phyloP scores from a whole-genome alignment of 257 asterid species.

The Anisodus tanguticus region DNA sequence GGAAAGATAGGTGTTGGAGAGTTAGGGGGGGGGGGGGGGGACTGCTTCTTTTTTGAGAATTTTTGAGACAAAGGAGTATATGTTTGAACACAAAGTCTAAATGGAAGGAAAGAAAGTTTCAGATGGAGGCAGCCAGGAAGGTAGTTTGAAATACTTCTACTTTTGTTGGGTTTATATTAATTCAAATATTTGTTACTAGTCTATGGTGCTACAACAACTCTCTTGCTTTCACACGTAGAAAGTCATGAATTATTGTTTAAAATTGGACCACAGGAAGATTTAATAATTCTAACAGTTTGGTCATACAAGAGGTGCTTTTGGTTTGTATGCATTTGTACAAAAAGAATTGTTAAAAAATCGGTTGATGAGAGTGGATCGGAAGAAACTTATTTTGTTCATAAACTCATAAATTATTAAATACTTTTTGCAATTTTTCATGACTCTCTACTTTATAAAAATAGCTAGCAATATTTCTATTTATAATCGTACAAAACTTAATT shows the following conservation, averaged over 20 bases:
- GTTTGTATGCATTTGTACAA: background rate
- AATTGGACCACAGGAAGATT: background rate
- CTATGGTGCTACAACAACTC: constrained; percentile 26
- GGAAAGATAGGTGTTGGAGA: background rate
- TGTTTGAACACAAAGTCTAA: background rate
- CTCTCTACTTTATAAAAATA: too few relatives aligned
- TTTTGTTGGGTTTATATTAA: background rate
- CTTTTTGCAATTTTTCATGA: too few relatives aligned
- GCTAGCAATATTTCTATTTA: too few relatives aligned
- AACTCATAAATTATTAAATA: too few relatives aligned
- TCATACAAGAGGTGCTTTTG: constrained; percentile 17
- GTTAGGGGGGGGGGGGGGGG: background rate
- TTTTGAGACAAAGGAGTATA: background rate
- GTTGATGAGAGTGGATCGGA: background rate
- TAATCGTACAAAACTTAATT: too few relatives aligned
- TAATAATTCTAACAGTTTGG: background rate
- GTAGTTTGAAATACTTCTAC: background rate
- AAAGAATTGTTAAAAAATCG: background rate
- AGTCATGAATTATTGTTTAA: constrained; percentile 14
- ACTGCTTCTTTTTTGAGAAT: background rate
- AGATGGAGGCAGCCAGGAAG: constrained; percentile 14
- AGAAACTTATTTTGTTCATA: too few relatives aligned
- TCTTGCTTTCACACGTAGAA: constrained; percentile 16
- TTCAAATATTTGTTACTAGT: background rate
- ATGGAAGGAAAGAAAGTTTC: background rate